Conservation (phyloP, 169 alveolate species). For the Plasmodium ovale region DNA sequence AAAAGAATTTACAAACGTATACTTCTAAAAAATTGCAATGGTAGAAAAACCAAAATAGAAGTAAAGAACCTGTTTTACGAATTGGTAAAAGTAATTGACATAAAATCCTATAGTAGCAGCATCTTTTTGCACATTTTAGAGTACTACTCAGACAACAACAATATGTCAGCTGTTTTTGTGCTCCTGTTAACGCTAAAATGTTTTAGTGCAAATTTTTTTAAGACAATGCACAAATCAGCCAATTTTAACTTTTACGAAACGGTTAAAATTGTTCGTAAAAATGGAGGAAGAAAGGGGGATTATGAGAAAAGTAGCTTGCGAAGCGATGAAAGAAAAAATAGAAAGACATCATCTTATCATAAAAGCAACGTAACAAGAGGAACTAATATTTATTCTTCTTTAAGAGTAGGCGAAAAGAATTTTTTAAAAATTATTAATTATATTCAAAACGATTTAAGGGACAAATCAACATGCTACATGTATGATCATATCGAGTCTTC, state of each 20-base stretch:
- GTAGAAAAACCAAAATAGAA: conserved; percentile 23
- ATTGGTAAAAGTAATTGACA: conserved; percentile 33
- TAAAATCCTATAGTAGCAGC: conserved; percentile 23
- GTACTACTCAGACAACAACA: conserved; percentile 32
- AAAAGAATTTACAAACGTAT: conserved; percentile 17
- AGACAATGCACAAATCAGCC: conserved; percentile 26
- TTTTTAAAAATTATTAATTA: conserved; percentile 35
- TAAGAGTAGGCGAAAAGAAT: conserved; percentile 12
- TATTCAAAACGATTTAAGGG: conserved; percentile 29
- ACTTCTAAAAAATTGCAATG: conserved; percentile 11
- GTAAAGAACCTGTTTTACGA: conserved; percentile 45
- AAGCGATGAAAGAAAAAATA: not conserved
- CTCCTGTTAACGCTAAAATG: conserved; percentile 31
- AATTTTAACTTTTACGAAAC: conserved; percentile 30
- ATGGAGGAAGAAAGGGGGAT: not conserved
- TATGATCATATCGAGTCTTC: conserved; percentile 27
- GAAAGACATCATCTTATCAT: not conserved
- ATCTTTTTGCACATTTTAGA: conserved; percentile 26
- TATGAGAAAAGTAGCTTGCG: not conserved
- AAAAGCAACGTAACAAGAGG: not conserved
- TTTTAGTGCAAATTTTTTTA: conserved; percentile 35
- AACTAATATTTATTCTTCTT: not conserved
- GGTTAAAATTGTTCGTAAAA: conserved; percentile 17
- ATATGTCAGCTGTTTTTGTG: conserved; percentile 24
- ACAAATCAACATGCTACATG: conserved; percentile 9